Conservation (phyloP, 192 early-diverging fungal genomes). For the Rhizoclosmatium globosum region DNA sequence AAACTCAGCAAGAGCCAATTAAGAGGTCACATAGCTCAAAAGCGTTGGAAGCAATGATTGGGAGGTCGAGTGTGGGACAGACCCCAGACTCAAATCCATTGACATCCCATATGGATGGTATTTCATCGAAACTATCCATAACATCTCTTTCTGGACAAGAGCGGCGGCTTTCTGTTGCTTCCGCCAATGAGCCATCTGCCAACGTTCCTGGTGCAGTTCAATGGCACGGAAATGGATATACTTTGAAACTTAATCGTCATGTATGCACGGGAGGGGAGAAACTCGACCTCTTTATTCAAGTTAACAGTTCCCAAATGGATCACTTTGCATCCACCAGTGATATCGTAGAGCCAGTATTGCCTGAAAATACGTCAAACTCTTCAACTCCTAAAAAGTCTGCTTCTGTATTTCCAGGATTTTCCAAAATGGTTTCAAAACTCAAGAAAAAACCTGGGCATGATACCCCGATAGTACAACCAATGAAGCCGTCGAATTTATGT, state of each 20-base stretch:
- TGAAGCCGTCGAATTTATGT: neutral
- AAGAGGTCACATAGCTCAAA: neutral
- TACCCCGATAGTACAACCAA: neutral
- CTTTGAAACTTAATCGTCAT: neutral
- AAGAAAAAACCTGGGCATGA: neutral
- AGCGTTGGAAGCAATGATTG: neutral
- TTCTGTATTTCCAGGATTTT: constrained; percentile 4
- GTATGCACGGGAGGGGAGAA: constrained; percentile 29
- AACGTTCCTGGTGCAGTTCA: neutral
- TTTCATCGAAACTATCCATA: too few species aligned
- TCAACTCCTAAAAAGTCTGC: neutral
- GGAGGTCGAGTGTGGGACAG: too few species aligned
- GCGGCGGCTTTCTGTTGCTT: neutral
- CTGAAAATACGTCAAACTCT: neutral
- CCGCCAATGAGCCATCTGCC: neutral
- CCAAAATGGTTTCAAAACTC: constrained; percentile 21
- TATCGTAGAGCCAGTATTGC: neutral
- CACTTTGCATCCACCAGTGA: neutral
- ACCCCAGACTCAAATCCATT: too few species aligned
- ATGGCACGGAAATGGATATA: constrained; percentile 26
- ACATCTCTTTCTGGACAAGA: neutral
- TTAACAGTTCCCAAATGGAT: neutral
- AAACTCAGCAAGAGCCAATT: neutral
- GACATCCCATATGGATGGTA: too few species aligned
- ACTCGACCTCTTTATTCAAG: neutral